Percentiles rank a stretch among this genome's conserved stretches.
phyloP scores from a whole-genome alignment of 192 early-diverging fungal species.

The Coemansia aciculifera region DNA sequence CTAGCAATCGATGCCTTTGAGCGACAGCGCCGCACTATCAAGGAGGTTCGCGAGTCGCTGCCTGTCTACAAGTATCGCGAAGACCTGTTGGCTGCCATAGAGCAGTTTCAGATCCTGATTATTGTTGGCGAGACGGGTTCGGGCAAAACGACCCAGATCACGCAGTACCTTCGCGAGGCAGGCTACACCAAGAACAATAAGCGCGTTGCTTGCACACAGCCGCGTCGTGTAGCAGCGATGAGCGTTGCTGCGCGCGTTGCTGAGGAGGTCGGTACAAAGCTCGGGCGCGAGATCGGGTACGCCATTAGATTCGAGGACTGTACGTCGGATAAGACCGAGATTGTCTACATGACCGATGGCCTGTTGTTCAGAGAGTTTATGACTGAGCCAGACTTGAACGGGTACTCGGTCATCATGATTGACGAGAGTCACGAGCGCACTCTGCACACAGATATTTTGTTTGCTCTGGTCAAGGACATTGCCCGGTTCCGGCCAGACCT shows the following conservation, averaged over 20 bases:
- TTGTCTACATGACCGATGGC: conserved; percentile 99
- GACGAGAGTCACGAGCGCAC: conserved; percentile 99
- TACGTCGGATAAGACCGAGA: conserved; percentile 88
- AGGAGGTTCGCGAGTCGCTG: conserved; percentile 67
- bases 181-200: conserved; percentile 87
- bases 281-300: conserved; percentile 94
- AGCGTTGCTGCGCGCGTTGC: conserved; percentile 95
- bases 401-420: conserved; percentile 93
- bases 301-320: conserved; percentile 98
- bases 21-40: conserved; percentile 60
- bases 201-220: conserved; percentile 96
- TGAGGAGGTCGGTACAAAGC: conserved; percentile 92
- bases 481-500: conserved; percentile 90
- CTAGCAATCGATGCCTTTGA: conserved; percentile 64
- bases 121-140: conserved; percentile 98
- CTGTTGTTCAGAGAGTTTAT: conserved; percentile 97
- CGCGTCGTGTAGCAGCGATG: conserved; percentile 98
- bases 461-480: conserved; percentile 97
- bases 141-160: conserved; percentile 98
- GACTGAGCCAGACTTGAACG: conserved; percentile 89
- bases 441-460: conserved; percentile 92
- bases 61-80: conserved; percentile 90
- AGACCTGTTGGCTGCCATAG: conserved; percentile 79
- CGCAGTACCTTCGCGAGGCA: conserved; percentile 94
- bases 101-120: conserved; percentile 84